Evolutionary conservation across 2,329 filamentous ascomycete genomes (phyloP).

Genomic region (Hypoxylon sp.): DNA sequence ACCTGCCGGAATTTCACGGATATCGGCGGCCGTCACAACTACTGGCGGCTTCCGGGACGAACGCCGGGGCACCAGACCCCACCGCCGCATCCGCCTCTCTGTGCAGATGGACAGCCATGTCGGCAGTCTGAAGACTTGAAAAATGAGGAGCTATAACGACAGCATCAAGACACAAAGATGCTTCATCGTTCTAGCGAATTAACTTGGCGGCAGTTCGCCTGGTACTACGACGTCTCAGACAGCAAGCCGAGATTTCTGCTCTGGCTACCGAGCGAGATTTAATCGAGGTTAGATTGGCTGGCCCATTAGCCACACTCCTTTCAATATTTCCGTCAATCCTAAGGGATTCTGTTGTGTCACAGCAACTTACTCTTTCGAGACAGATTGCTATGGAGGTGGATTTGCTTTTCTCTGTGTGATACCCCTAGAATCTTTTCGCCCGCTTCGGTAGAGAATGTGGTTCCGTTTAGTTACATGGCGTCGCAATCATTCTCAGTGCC

Average conservation of each 20-base stretch:
- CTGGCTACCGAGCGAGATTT: neutral
- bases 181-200: neutral
- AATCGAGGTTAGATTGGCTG: neutral
- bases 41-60: conserved; percentile 36
- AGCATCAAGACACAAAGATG: neutral
- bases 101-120: conserved; percentile 11
- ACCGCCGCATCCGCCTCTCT: conserved; percentile 13
- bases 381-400: neutral
- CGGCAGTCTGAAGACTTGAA: neutral
- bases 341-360: neutral
- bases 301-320: neutral
- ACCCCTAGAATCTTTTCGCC: neutral
- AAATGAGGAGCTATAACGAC: conserved; percentile 36
- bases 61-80: conserved; percentile 25
- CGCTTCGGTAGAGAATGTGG: neutral
- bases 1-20: conserved; percentile 49
- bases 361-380: neutral
- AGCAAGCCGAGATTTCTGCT: neutral
- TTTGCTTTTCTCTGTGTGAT: neutral
- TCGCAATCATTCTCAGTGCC: neutral
- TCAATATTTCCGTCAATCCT: neutral
- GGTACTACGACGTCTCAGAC: neutral
- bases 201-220: neutral
- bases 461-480: neutral
- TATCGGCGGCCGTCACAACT: conserved; percentile 31